Evolutionary conservation across 331 rosid species (phyloP).

Genomic region (Acacia pycnantha): DNA sequence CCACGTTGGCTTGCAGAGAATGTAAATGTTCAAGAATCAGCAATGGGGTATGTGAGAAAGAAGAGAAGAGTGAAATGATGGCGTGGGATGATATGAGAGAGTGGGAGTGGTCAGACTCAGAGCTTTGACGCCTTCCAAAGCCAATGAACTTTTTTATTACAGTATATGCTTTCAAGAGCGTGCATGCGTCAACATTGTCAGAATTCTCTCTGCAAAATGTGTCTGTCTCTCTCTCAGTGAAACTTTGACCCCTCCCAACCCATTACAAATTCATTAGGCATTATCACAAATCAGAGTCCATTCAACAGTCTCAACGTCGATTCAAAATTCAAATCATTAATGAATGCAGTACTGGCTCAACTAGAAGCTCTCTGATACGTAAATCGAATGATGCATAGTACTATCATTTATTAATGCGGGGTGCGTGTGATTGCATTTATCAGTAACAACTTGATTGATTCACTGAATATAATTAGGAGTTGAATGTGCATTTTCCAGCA

Average conservation of each 20-base stretch:
- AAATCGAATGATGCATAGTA: neutral
- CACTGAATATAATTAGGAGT: neutral
- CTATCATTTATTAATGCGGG: neutral
- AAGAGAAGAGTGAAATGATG: slow-evolving; percentile 27
- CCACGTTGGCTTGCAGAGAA: slow-evolving; percentile 7
- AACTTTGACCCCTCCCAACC: slow-evolving; percentile 15
- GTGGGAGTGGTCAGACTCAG: slow-evolving; percentile 15
- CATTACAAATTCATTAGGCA: neutral
- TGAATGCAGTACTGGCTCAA: neutral
- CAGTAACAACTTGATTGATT: neutral
- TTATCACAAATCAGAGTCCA: neutral
- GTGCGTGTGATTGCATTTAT: neutral
- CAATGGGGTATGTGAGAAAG: neutral
- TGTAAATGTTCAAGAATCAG: slow-evolving; percentile 10
- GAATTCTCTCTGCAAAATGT: slow-evolving; percentile 24
- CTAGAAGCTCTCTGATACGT: neutral
- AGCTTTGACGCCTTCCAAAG: slow-evolving; percentile 36
- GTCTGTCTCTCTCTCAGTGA: slow-evolving; percentile 21
- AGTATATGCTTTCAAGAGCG: slow-evolving; percentile 24
- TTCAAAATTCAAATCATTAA: slow-evolving; percentile 4
- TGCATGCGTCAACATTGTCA: slow-evolving; percentile 45
- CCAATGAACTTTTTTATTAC: slow-evolving; percentile 35
- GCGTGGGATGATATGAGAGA: slow-evolving; percentile 32
- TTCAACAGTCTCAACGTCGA: neutral
- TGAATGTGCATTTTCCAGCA: neutral